phyloP scores from a whole-genome alignment of 2,329 filamentous ascomycete genomes.

The Sordariomycetes sp. region DNA sequence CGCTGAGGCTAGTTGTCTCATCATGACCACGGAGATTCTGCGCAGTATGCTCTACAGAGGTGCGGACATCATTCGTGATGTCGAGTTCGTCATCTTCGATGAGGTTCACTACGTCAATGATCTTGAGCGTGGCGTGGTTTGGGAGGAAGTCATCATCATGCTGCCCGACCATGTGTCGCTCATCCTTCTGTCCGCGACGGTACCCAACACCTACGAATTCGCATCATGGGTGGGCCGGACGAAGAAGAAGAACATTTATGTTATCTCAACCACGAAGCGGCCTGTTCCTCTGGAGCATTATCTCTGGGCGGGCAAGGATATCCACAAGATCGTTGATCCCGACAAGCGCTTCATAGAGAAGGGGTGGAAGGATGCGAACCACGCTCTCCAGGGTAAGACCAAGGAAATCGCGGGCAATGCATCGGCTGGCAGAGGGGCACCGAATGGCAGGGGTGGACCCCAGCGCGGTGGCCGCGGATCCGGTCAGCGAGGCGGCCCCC shows the following conservation, averaged over 20 bases:
- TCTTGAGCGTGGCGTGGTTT: slow-evolving; percentile 88
- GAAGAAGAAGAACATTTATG: slow-evolving; percentile 98
- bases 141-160: slow-evolving; percentile 99
- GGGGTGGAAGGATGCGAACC: slow-evolving; percentile 91
- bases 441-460: slow-evolving; percentile 8
- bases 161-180: slow-evolving; percentile 92
- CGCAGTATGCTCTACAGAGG: slow-evolving; percentile 97
- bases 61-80: slow-evolving; percentile 89
- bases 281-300: slow-evolving; percentile 94
- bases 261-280: slow-evolving; percentile 93
- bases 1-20: slow-evolving; percentile 91
- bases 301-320: slow-evolving; percentile 86
- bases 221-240: slow-evolving; percentile 97
- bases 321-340: slow-evolving; percentile 88
- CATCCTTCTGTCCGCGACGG: slow-evolving; percentile 89
- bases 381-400: slow-evolving; percentile 69
- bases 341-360: slow-evolving; percentile 86
- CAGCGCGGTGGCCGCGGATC: slow-evolving; percentile 14
- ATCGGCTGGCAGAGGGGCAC: slow-evolving; percentile 15
- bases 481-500: slow-evolving; percentile 27
- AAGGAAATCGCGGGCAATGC: slow-evolving; percentile 36
- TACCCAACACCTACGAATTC: slow-evolving; percentile 95
- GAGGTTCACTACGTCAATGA: slow-evolving; percentile 99
- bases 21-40: slow-evolving; percentile 98
- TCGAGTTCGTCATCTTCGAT: slow-evolving; percentile 98